Evolutionary conservation across 108 stramenopile species (phyloP).

Genomic region (Nannochloropsis salina): DNA sequence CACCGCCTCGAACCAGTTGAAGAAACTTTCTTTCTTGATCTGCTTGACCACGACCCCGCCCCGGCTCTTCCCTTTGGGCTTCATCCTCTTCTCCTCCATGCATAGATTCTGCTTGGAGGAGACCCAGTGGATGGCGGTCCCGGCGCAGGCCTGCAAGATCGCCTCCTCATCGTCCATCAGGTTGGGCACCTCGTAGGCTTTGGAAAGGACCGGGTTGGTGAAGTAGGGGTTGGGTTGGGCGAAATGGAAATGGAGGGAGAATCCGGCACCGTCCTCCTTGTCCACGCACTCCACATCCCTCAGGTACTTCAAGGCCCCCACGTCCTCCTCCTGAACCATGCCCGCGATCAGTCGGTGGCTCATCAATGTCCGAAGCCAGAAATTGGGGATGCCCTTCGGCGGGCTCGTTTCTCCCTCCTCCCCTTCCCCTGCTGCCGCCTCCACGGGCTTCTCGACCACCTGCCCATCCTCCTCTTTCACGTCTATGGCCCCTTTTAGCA

Average conservation of each 20-base stretch:
- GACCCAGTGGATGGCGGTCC: conserved; percentile 78
- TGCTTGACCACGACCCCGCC: conserved; percentile 65
- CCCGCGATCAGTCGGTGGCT: conserved; percentile 34
- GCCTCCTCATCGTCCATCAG: conserved; percentile 81
- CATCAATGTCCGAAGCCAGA: conserved; percentile 43
- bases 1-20: conserved; percentile 67
- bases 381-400: conserved; percentile 31
- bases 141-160: conserved; percentile 72
- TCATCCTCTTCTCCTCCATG: conserved; percentile 69
- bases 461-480: not conserved
- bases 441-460: not conserved
- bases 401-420: conserved; percentile 20
- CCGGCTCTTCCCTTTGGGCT: conserved; percentile 73
- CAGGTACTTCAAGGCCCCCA: not conserved
- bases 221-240: conserved; percentile 69
- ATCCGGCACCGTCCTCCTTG: conserved; percentile 70
- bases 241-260: conserved; percentile 77
- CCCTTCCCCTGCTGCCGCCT: not conserved
- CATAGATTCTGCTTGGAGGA: conserved; percentile 53
- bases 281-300: conserved; percentile 42
- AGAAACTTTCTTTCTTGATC: conserved; percentile 75
- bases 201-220: conserved; percentile 70
- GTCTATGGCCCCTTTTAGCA: not conserved
- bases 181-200: conserved; percentile 81
- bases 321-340: conserved; percentile 31